Evolutionary conservation across 345 rosid genomes (phyloP).

Genomic region (Lepidium africanum): DNA sequence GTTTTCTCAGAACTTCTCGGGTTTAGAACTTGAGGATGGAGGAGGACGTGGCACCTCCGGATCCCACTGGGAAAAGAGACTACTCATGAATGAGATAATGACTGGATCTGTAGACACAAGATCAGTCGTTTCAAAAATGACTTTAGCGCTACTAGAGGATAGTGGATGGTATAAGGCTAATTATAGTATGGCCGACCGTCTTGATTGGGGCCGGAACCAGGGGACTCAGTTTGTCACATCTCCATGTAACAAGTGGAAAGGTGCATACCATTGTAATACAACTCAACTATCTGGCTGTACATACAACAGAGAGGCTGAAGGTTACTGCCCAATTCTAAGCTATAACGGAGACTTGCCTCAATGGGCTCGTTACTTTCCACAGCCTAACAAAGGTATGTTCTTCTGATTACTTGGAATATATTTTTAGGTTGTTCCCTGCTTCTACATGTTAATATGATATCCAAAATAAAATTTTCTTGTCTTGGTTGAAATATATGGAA

Average conservation of each 20-base stretch:
- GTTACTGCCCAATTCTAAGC: constrained; percentile 94
- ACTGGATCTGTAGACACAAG: constrained; percentile 98
- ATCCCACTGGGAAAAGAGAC: constrained; percentile 99
- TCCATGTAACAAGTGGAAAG: constrained; percentile 96
- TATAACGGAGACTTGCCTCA: constrained; percentile 89
- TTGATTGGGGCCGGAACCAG: constrained; percentile 97
- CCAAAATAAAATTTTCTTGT: neutral
- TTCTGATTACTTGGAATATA: neutral
- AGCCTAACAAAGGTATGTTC: constrained; percentile 80
- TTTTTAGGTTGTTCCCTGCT: neutral
- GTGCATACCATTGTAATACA: constrained; percentile 90
- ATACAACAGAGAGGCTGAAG: constrained; percentile 98
- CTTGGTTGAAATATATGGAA: neutral
- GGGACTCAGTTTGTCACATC: constrained; percentile 90
- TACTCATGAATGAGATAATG: constrained; percentile 98
- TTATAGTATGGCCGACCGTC: constrained; percentile 94
- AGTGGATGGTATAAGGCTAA: constrained; percentile 99
- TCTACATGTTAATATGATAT: neutral
- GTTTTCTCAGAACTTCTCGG: constrained; percentile 87
- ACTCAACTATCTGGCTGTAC: constrained; percentile 95
- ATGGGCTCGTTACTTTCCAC: constrained; percentile 98
- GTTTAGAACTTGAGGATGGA: constrained; percentile 98
- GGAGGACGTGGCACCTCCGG: constrained; percentile 99
- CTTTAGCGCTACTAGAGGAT: constrained; percentile 89
- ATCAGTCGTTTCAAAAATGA: constrained; percentile 98